phyloP scores from a whole-genome alignment of 2,329 filamentous ascomycete genomes.

The Xylaria hypoxylon region DNA sequence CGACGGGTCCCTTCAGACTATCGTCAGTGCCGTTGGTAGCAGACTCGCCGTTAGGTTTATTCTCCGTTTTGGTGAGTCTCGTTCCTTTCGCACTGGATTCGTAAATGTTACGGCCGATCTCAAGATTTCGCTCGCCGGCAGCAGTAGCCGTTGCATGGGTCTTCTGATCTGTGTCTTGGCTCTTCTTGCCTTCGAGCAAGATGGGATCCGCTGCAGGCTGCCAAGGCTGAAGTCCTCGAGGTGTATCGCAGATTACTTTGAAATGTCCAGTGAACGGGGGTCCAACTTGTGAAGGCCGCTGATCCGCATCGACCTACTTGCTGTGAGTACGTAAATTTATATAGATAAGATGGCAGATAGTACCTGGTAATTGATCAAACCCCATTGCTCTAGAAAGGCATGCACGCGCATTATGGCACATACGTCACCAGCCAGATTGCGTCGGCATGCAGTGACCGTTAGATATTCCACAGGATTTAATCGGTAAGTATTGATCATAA shows the following conservation, averaged over 20 bases:
- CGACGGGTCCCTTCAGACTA: constrained; percentile 72
- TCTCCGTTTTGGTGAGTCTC: constrained; percentile 76
- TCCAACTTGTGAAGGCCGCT: constrained; percentile 92
- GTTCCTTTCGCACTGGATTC: constrained; percentile 85
- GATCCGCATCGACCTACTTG: constrained; percentile 89
- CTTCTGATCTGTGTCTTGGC: constrained; percentile 77
- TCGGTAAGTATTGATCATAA: constrained; percentile 99
- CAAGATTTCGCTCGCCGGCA: constrained; percentile 89
- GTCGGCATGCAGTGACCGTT: constrained; percentile 93
- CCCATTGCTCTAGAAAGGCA: constrained; percentile 98
- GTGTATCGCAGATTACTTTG: constrained; percentile 94
- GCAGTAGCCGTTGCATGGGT: constrained; percentile 72
- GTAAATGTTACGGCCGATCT: constrained; percentile 94
- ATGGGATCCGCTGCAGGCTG: constrained; percentile 86
- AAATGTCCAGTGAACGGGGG: constrained; percentile 98
- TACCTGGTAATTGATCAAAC: constrained; percentile 98
- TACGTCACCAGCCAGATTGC: constrained; percentile 95
- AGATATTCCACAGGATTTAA: constrained; percentile 96
- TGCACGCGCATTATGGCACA: constrained; percentile 99
- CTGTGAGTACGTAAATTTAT: constrained; percentile 47
- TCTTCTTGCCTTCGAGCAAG: constrained; percentile 70
- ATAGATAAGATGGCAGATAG: constrained; percentile 18
- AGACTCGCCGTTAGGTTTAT: constrained; percentile 81
- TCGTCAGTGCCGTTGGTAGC: constrained; percentile 76
- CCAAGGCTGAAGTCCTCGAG: constrained; percentile 92